These are phyloP conservation scores for Oldenlandia corymbosa DNA, from an alignment of 257 asterid species.

Conservation along the genomic window DNA sequence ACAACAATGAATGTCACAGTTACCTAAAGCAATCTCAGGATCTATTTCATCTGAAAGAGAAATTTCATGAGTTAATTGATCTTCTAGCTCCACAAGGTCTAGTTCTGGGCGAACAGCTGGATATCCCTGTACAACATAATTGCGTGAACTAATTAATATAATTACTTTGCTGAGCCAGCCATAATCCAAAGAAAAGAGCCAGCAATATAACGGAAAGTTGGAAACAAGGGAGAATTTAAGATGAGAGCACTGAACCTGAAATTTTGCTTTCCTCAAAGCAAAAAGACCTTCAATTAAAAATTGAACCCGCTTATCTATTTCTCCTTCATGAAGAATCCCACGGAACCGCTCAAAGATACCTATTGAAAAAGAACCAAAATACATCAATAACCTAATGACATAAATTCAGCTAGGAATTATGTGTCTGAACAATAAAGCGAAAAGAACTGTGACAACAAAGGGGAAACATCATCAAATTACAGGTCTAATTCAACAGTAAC, in stretches of 20 bases:
- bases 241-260: no score
- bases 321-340: constrained; percentile 96
- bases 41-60: constrained; percentile 73
- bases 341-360: constrained; percentile 94
- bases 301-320: constrained; percentile 86
- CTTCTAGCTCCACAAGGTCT: constrained; percentile 92
- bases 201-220: no score
- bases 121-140: constrained; percentile 47
- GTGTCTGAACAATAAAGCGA: background rate
- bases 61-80: constrained; percentile 83
- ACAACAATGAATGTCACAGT: background rate
- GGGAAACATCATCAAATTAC: background rate
- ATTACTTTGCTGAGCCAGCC: no score
- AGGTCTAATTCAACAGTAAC: no score
- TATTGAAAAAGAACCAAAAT: constrained; percentile 16
- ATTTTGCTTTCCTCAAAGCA: constrained; percentile 90
- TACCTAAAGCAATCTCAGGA: constrained; percentile 73
- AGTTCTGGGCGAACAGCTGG: constrained; percentile 87
- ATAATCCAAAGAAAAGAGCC: no score
- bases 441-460: background rate
- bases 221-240: no score
- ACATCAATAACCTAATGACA: background rate
- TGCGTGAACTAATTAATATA: background rate
- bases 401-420: background rate
- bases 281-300: constrained; percentile 86